Conservation (phyloP, 768 basidiomycete species). For the Chalciporus pseudorubinellus region DNA sequence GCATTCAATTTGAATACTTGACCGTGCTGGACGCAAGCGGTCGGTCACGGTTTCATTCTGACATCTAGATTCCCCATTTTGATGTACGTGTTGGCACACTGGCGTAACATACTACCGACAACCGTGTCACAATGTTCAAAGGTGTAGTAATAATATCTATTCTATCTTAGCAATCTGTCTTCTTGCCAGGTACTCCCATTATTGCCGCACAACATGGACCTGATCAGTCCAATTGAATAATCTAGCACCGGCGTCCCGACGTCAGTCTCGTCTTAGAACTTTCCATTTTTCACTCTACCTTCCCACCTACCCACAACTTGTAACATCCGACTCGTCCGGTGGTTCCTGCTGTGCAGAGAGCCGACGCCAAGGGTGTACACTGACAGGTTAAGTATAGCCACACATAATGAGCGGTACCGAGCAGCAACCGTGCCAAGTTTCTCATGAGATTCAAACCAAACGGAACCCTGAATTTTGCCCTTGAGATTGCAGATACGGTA, state of each 20-base stretch:
- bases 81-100: too few species aligned
- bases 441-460: slow-evolving; percentile 7
- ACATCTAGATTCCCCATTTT: too few species aligned
- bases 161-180: too few species aligned
- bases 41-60: too few species aligned
- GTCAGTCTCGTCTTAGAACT: background rate
- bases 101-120: too few species aligned
- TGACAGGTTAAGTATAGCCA: too few species aligned
- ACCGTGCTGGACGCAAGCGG: too few species aligned
- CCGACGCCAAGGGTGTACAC: slow-evolving; percentile 1
- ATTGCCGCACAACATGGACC: background rate
- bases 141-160: too few species aligned
- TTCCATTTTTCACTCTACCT: background rate
- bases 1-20: too few species aligned
- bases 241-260: background rate
- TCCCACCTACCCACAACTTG: background rate
- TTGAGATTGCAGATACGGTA: slow-evolving; percentile 31
- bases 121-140: too few species aligned
- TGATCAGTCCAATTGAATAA: background rate
- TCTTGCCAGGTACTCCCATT: background rate
- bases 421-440: background rate
- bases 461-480: slow-evolving; percentile 31
- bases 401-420: slow-evolving; percentile 9
- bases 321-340: background rate
- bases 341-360: slow-evolving; percentile 15